Evolutionary conservation across 1,284 basidiomycete genomes (phyloP).

Genomic region (Sanguinoderma infundibulare): DNA sequence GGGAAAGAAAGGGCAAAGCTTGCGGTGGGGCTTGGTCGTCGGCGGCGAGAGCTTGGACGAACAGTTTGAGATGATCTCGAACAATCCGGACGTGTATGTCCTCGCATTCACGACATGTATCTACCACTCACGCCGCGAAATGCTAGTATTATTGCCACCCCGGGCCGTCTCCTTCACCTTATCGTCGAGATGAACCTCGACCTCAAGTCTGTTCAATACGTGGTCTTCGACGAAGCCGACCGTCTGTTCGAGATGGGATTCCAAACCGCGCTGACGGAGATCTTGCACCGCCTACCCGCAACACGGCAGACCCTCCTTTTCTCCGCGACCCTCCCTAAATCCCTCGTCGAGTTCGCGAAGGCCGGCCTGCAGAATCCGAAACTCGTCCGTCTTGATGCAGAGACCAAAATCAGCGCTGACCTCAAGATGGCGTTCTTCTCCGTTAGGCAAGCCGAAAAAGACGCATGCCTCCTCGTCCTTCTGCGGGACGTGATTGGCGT

Average conservation of each 20-base stretch:
- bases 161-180: slow-evolving; percentile 94
- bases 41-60: slow-evolving; percentile 97
- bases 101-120: slow-evolving; percentile 10
- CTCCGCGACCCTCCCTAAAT: slow-evolving; percentile 95
- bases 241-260: slow-evolving; percentile 99
- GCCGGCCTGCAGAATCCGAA: slow-evolving; percentile 95
- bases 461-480: slow-evolving; percentile 86
- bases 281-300: slow-evolving; percentile 85
- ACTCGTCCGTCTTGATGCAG: slow-evolving; percentile 92
- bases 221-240: slow-evolving; percentile 99
- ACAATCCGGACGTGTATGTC: slow-evolving; percentile 92
- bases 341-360: slow-evolving; percentile 96
- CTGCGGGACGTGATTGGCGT: slow-evolving; percentile 89
- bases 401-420: slow-evolving; percentile 95
- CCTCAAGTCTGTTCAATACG: slow-evolving; percentile 85
- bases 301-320: slow-evolving; percentile 93
- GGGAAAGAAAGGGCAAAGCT: slow-evolving; percentile 64
- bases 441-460: slow-evolving; percentile 93
- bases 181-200: slow-evolving; percentile 98
- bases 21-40: slow-evolving; percentile 95
- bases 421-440: slow-evolving; percentile 95
- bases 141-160: slow-evolving; percentile 91
- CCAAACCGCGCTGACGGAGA: slow-evolving; percentile 90
- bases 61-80: slow-evolving; percentile 95
- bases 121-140: slow-evolving; percentile 18